Base-by-base conservation (phyloP, 2,329 filamentous ascomycete genomes). In the Monosporascus sp. region DNA sequence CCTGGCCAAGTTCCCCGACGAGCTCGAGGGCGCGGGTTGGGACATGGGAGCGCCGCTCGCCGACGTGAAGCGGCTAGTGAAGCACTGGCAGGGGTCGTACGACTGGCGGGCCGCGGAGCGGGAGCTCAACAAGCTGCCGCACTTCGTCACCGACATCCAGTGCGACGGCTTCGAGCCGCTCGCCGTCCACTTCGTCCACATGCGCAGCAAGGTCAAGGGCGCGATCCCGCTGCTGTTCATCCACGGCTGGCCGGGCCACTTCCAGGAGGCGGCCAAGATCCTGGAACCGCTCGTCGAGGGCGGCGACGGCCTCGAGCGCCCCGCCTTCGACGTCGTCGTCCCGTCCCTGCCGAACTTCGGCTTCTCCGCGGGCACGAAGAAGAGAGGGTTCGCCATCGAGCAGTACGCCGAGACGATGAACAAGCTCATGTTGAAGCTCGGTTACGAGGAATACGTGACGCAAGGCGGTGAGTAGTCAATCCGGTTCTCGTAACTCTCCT, bases 391-490 rank as follows among this genome's bases (percentile, higher is more conserved):
- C 54, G 77, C 74, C 3, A 61, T 82, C 17, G 72, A 73, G 20
- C 80, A 86, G 57, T 85, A 86, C 60, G 83, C 83, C 3, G 82
- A 89, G 65, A 76, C 77, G 0, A 72, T 82, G 57, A 81, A 90
- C 65, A 83, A 82, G 52, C 70, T 90, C 8, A 91, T 91, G 87
- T 68, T 80, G 6, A 75, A 77, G 14, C 75, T 90, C 3, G 85
- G 85, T 0, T 90, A 88, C 63, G 58, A 75, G 2, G 72, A 82
- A 69, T 88, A 86, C 54, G 76, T 64, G 20, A 61, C 60, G 6
- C 62, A 63, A 50, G 61, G 50, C 48, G 66, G 65, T 66, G 50
- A 47, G 56, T 58, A 45, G 51, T 34, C 27, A 5, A 11, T 2
- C 31, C 31, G 31, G 11, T 5, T 14, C 31, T 14, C 31, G 31